Evolutionary conservation across 352 stramenopile genomes (phyloP).

Genomic region (Pythium utonaiense): DNA sequence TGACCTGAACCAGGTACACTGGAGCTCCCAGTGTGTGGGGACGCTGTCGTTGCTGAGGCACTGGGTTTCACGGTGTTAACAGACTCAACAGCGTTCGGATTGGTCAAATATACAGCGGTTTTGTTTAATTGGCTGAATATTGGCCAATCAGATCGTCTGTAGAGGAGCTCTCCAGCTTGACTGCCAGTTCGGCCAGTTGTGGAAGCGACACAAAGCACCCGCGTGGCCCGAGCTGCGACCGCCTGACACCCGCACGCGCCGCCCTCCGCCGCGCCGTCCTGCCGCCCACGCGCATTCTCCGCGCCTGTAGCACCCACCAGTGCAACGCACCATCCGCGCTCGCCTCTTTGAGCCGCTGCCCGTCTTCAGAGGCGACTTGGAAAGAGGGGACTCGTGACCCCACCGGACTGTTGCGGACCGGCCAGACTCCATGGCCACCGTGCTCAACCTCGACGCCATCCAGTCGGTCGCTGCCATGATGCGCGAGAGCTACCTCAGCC

Average conservation of each 20-base stretch:
- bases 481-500: constrained; percentile 60
- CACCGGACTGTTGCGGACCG: background rate
- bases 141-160: background rate
- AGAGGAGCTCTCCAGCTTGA: constrained; percentile 8
- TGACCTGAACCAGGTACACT: too few species aligned
- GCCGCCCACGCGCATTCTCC: background rate
- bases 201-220: constrained; percentile 18
- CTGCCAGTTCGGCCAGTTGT: constrained; percentile 22
- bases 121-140: background rate
- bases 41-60: too few species aligned
- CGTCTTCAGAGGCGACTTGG: background rate
- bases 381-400: background rate
- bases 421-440: constrained; percentile 34
- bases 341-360: background rate
- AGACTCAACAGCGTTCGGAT: too few species aligned
- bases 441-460: constrained; percentile 63
- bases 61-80: too few species aligned
- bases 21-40: too few species aligned
- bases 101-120: too few species aligned
- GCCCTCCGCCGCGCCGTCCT: background rate
- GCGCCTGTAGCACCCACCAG: too few species aligned
- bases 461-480: constrained; percentile 58
- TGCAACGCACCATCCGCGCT: background rate
- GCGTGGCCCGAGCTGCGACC: constrained; percentile 14
- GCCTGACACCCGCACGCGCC: background rate